Base-by-base conservation (phyloP, 129 eudicot species). In the Lactuca saligna region DNA sequence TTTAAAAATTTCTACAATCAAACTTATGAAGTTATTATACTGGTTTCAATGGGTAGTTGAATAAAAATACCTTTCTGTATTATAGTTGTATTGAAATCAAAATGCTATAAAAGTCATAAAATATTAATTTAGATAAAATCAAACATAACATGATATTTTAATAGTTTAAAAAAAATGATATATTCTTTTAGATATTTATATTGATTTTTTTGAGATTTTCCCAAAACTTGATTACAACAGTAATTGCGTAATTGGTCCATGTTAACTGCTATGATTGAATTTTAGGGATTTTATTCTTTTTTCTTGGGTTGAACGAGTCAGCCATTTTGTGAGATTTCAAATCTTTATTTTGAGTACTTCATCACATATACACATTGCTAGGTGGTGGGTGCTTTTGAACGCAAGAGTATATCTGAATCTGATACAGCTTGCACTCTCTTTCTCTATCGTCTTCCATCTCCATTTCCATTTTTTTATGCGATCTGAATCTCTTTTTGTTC, bases 401-500 rank as follows among this genome's bases (percentile, higher is more conserved):
- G 39, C 77, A 79, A 70, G 34, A 73, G 63, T 73, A 73, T 71
- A 70, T 49, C 46, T 68, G 29, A 25, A 64, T 62, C 46, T 66
- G 65, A 78, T 73, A 68, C 79, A 73, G 71, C 75, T 73, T 60
- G 69, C 82, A 72, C 75, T 63, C 54, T 39, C 48, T 54, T n/a
- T 75, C 42, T 54, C 54, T 76, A 72, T 64, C 61, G 53, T 57
- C 65, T 61, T 17, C 51, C 51, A 46, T 46, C 29, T 25, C 29
- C 29, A 25, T 25, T 25, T 25, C 63, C 3, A 61, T 35, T 44
- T 57, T 69, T 66, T 75, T 41, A 68, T 76, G 76, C 71, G 85
- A 88, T 88, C 91, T 85, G 72, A 71, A 82, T 82, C 70, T 57
- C 73, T 57, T 68, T 71, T 55, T 38, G 69, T 62, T 71, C 49